Conservation (phyloP, 768 basidiomycete genomes). For the Russula olivacea region DNA sequence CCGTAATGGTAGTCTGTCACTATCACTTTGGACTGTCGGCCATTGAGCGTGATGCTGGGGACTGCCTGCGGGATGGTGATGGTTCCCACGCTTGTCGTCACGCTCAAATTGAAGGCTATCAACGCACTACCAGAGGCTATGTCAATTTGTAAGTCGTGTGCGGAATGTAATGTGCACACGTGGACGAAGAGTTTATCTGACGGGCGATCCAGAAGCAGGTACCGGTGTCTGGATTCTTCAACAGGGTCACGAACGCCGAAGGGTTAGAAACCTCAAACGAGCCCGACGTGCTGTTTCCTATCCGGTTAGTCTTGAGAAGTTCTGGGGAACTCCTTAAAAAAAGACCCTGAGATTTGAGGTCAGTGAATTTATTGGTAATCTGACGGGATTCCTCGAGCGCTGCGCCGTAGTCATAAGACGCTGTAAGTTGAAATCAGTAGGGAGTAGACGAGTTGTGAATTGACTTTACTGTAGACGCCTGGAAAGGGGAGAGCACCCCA, state of each 20-base stretch:
- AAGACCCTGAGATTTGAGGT: conserved; percentile 70
- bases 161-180: conserved; percentile 38
- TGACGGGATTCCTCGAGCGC: conserved; percentile 63
- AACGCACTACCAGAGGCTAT: conserved; percentile 33
- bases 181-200: conserved; percentile 61
- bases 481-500: conserved; percentile 81
- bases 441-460: background rate
- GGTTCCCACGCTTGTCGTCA: conserved; percentile 46
- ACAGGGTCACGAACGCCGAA: conserved; percentile 51
- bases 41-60: conserved; percentile 51
- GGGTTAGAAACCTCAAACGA: conserved; percentile 39
- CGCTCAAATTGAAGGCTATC: conserved; percentile 53
- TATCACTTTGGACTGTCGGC: conserved; percentile 69
- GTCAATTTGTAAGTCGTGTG: background rate
- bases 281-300: conserved; percentile 55
- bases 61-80: conserved; percentile 54
- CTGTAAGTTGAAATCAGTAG: conserved; percentile 19
- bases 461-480: conserved; percentile 52
- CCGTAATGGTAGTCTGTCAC: conserved; percentile 72
- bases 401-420: conserved; percentile 79
- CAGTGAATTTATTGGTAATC: conserved; percentile 62
- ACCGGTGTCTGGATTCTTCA: conserved; percentile 62
- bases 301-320: conserved; percentile 73
- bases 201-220: conserved; percentile 67
- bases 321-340: conserved; percentile 76